phyloP scores from a whole-genome alignment of 1,284 basidiomycete species.

The Leccinum laetum region DNA sequence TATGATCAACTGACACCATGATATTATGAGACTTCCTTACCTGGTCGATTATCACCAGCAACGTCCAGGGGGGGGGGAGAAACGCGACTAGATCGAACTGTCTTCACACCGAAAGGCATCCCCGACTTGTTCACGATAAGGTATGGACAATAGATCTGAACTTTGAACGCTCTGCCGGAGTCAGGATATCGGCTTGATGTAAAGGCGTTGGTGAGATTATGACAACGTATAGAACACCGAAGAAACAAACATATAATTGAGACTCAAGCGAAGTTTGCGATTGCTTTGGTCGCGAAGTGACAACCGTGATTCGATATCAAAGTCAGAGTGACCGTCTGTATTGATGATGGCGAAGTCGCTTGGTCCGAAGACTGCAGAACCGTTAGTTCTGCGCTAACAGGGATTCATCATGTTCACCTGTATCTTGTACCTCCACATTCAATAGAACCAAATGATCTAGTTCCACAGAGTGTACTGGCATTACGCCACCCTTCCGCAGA shows the following conservation, averaged over 20 bases:
- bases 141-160: conserved; percentile 95
- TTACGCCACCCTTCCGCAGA: conserved; percentile 90
- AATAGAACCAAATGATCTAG: conserved; percentile 93
- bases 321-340: conserved; percentile 90
- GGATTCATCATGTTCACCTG: conserved; percentile 49
- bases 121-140: conserved; percentile 95
- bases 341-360: conserved; percentile 99
- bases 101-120: conserved; percentile 79
- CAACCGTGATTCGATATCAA: conserved; percentile 78
- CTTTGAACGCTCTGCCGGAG: conserved; percentile 97
- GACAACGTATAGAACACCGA: not conserved
- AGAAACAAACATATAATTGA: conserved; percentile 83
- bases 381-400: conserved; percentile 3
- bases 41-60: conserved; percentile 74
- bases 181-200: conserved; percentile 74
- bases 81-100: conserved; percentile 69
- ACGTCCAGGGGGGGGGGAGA: conserved; percentile 66
- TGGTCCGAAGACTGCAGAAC: conserved; percentile 78
- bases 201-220: conserved; percentile 1
- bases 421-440: conserved; percentile 90
- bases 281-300: conserved; percentile 76
- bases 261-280: conserved; percentile 78
- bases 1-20: conserved; percentile 9
- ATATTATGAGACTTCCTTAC: conserved; percentile 35
- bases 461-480: conserved; percentile 97